Evolutionary conservation across 2,329 filamentous ascomycete genomes (phyloP).

Genomic region (Magnaporthiopsis rhizophila): DNA sequence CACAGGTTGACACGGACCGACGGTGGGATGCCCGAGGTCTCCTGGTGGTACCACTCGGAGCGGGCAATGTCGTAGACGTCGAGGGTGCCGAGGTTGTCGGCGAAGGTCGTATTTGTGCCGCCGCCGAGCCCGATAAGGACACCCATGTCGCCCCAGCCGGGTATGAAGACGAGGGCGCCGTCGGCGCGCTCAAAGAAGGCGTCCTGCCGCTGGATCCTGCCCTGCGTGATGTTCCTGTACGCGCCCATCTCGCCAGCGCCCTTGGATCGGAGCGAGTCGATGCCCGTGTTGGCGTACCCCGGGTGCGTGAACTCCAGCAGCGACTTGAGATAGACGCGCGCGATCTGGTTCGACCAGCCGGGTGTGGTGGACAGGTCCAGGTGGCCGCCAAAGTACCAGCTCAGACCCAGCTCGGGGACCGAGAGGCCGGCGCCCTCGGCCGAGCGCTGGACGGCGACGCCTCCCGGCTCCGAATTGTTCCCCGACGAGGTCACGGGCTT

Average conservation of each 20-base stretch:
- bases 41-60: constrained; percentile 66
- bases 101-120: constrained; percentile 53
- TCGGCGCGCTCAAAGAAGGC: constrained; percentile 69
- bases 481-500: constrained; percentile 56
- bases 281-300: constrained; percentile 55
- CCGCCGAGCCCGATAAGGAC: constrained; percentile 66
- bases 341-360: constrained; percentile 55
- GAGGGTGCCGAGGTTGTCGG: constrained; percentile 43
- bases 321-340: constrained; percentile 63
- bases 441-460: constrained; percentile 54
- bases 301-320: constrained; percentile 71
- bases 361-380: constrained; percentile 48
- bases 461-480: constrained; percentile 48
- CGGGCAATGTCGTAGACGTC: constrained; percentile 71
- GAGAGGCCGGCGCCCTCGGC: constrained; percentile 68
- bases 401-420: constrained; percentile 60
- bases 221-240: constrained; percentile 68
- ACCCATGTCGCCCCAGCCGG: constrained; percentile 63
- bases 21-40: constrained; percentile 51
- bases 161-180: constrained; percentile 64
- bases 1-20: constrained; percentile 65
- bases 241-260: constrained; percentile 52
- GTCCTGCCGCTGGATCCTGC: constrained; percentile 55
- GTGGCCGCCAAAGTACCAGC: constrained; percentile 75
- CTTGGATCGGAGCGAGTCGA: constrained; percentile 37